Evolutionary conservation across 1,284 basidiomycete species (phyloP), one percentile per base, ranked within the genome.

Genomic region (Naganishia albida): DNA sequence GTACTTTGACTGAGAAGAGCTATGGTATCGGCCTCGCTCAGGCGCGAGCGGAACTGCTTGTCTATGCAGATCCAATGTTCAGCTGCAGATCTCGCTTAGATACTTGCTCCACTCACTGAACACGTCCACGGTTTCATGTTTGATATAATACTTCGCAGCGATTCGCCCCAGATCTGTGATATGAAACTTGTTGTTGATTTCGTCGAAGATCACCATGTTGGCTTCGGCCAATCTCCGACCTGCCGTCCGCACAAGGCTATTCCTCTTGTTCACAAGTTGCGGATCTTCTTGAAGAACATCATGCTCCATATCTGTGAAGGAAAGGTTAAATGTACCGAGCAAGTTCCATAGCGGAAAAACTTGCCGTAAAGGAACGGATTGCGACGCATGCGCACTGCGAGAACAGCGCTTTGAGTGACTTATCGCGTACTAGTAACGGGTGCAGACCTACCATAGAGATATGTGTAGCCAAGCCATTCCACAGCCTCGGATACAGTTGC

Each of bases 401-500:
- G 42, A n/a, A 43, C 13, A 55, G 2, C 8, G n/a, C 13, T 66
- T 30, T 64, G 51, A 20, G 34, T 48, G 44, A 42, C 4, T n/a
- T 18, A 23, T 25, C 15, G 10, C 25, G 2, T 20, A 25, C 15
- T 25, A 50, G 39, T 18, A n/a, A 25, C 8, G 25, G 8, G 25
- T 15, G 25, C 26, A 25, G 18, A 60, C 75, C 57, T 25, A 75
- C 74, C 75, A 74, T 92, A 94, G 26, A 99, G 85, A 77, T 98
- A 99, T 0, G 96, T 99, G 75, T 97, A 99, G 13, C 94, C 91
- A 49, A 99, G 83, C 97, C 96, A 99, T 66, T 88, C 88, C 7
- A 97, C 87, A 16, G 88, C 96, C 75, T 99, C 96, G 63, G 84
- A 81, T 25, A 90, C 84, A 69, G 87, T 96, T 2, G 90, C 85